Evolutionary conservation across 2,329 filamentous ascomycete genomes (phyloP), one percentile per base, ranked within the genome.

Genomic region (Periconia sp.): DNA sequence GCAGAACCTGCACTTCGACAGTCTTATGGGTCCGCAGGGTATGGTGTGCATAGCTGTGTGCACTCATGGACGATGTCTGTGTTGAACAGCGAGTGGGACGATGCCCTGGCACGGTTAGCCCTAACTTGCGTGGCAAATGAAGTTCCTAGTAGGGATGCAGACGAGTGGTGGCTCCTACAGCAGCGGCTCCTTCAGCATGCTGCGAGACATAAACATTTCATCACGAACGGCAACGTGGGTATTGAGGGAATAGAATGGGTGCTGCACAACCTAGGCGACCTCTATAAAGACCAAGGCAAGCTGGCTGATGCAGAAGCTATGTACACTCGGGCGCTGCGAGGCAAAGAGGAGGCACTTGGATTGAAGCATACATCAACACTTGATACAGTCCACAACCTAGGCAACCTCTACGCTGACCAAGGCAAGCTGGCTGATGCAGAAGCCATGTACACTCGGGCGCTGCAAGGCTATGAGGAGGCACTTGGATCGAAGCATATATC

Each of bases 31-130:
- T 59, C 53, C 1, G 25, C n/a, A 38, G 62, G 60, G 34, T 70
- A 70, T 37, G 54, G 63, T 16, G 50, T 71, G 34, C 66, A 72
- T 50, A 49, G 53, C 24, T 70, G 63, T 42, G 61, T 72, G 23
- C 65, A 71, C 50, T 47, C 56, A 7, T 70, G 60, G 66, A 61
- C 51, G 40, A 48, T 48, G 6, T 38, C 59, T 40, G 54, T 63
- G 1, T 43, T 69, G 6, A 67, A 67, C 38, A 8, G 26, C 19
- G 38, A 50, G 31, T 54, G 52, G 52, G 45, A 57, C 21, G 7
- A 32, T 21, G 36, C 26, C 2, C 21, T 56, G 17, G 52, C 48
- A 23, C 8, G 29, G 23, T 16, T 58, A n/a, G 54, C 52, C 21
- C 30, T 58, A 23, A 33, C 23, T 15, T 60, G 50, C 37, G 43